A percentile compares a stretch with the other conserved stretches of the same genome.
These are phyloP conservation scores for Jaltomata sinuosa DNA, from an alignment of 257 asterid genomes.

Conservation along the genomic window DNA sequence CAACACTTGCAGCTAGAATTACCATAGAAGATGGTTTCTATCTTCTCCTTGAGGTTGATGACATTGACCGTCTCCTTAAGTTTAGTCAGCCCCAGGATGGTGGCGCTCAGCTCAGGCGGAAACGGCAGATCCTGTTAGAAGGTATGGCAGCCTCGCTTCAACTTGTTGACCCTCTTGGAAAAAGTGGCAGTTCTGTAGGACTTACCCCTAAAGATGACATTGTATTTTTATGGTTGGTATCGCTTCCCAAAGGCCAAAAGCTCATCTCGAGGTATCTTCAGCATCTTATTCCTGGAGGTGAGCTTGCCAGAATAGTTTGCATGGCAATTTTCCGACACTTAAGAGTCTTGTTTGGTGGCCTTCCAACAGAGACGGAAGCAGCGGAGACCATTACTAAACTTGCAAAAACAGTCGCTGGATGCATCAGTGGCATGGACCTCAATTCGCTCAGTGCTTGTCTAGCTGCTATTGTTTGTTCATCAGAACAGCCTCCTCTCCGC, in stretches of 20 bases:
- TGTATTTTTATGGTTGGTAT: slow-evolving; percentile 31
- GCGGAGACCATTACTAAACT: slow-evolving; percentile 16
- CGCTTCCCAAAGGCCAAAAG: slow-evolving; percentile 36
- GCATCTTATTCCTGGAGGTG: slow-evolving; percentile 33
- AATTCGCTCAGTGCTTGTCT: slow-evolving; percentile 34
- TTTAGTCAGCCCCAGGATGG: slow-evolving; percentile 24
- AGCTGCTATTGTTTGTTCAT: slow-evolving; percentile 31
- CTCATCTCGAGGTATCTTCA: slow-evolving; percentile 28
- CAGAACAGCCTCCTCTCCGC: slow-evolving; percentile 31
- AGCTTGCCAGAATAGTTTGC: slow-evolving; percentile 30
- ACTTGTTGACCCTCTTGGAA: slow-evolving; percentile 36
- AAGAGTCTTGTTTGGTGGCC: slow-evolving; percentile 28
- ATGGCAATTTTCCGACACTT: slow-evolving; percentile 31
- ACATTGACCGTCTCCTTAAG: slow-evolving; percentile 12
- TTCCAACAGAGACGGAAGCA: slow-evolving; percentile 18
- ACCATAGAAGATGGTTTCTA: slow-evolving; percentile 19
- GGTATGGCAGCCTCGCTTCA: slow-evolving; percentile 37
- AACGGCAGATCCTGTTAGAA: slow-evolving; percentile 34
- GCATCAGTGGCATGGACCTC: slow-evolving; percentile 31
- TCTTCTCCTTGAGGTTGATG: slow-evolving; percentile 24
- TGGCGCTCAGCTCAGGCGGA: slow-evolving; percentile 24
- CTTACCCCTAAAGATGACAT: slow-evolving; percentile 25
- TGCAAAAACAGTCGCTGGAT: slow-evolving; percentile 13
- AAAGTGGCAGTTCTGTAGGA: slow-evolving; percentile 20
- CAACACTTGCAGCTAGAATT: slow-evolving; percentile 20